Evolutionary conservation across 148 eudicot species (phyloP).

Genomic region (Diospyros lotus): DNA sequence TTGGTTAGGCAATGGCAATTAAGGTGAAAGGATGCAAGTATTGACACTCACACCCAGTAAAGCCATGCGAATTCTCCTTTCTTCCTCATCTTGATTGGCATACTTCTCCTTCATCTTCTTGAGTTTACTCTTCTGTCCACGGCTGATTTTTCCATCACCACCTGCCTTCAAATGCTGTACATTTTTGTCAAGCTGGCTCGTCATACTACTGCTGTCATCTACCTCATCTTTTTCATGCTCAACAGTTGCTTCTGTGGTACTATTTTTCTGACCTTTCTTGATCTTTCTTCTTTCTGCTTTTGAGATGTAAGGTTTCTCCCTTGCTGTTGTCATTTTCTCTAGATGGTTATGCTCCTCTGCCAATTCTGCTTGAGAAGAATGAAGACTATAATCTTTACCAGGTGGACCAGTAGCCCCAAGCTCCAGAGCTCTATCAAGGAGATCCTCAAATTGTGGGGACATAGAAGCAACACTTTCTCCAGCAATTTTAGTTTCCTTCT

Average conservation of each 20-base stretch:
- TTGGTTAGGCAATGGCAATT: not conserved
- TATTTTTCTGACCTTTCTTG: constrained; percentile 70
- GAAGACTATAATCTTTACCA: constrained; percentile 43
- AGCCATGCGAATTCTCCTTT: constrained; percentile 88
- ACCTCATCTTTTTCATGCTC: constrained; percentile 28
- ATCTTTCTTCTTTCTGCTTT: constrained; percentile 90
- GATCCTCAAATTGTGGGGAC: constrained; percentile 68
- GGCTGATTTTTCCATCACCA: constrained; percentile 64
- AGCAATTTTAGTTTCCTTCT: constrained; percentile 28
- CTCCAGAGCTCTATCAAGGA: constrained; percentile 92
- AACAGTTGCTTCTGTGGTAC: constrained; percentile 25
- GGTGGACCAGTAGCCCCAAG: constrained; percentile 70
- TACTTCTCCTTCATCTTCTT: constrained; percentile 97
- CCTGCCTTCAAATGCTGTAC: constrained; percentile 29
- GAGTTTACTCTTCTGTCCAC: constrained; percentile 91
- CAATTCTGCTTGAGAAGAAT: constrained; percentile 29
- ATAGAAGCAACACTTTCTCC: constrained; percentile 30
- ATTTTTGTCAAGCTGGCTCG: constrained; percentile 40
- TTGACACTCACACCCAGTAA: constrained; percentile 76
- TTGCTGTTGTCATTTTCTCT: constrained; percentile 31
- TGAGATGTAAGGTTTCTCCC: constrained; percentile 80
- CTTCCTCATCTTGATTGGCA: constrained; percentile 96
- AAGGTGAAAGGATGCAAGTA: constrained; percentile 1
- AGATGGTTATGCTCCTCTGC: constrained; percentile 35
- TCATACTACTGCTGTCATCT: constrained; percentile 27